A percentile compares a stretch with the other conserved stretches of the same genome.
Evolutionary conservation across 176 grass and related monocot genomes (phyloP).

Genomic region (Hsuehochloa calcarea): DNA sequence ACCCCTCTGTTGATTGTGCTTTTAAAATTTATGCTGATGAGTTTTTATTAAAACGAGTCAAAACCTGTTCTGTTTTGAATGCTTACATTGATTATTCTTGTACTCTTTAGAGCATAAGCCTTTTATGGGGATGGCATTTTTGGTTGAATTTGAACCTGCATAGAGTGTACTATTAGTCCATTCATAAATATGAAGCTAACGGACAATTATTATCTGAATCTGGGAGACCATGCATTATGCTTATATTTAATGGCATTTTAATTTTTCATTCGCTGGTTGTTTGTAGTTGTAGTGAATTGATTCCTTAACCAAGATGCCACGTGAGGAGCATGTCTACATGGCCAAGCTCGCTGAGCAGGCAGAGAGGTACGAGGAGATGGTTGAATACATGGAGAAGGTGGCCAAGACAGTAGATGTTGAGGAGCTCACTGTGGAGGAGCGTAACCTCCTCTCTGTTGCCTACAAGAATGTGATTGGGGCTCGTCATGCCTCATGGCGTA

Average conservation of each 20-base stretch:
- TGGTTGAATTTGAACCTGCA: background rate
- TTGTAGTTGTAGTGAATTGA: background rate
- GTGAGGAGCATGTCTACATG: background rate
- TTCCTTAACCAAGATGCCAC: background rate
- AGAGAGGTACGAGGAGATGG: background rate
- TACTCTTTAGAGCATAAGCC: background rate
- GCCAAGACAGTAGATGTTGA: background rate
- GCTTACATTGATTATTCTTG: background rate
- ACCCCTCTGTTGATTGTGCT: background rate
- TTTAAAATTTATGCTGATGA: background rate
- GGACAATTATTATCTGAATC: background rate
- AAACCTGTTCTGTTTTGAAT: background rate
- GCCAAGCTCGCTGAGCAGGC: background rate
- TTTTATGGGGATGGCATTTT: background rate
- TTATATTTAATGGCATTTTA: background rate
- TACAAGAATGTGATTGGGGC: background rate
- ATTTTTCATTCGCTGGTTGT: background rate
- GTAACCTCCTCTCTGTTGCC: background rate
- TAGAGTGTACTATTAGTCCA: background rate
- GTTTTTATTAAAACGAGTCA: background rate
- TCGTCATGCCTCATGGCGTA: background rate
- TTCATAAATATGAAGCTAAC: background rate
- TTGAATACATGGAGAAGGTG: background rate
- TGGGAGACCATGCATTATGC: background rate
- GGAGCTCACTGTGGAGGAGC: background rate